Percentiles rank a stretch among this genome's conserved stretches.
Conservation (phyloP, 768 basidiomycete genomes). For the Omphalotus guepiniiformis region DNA sequence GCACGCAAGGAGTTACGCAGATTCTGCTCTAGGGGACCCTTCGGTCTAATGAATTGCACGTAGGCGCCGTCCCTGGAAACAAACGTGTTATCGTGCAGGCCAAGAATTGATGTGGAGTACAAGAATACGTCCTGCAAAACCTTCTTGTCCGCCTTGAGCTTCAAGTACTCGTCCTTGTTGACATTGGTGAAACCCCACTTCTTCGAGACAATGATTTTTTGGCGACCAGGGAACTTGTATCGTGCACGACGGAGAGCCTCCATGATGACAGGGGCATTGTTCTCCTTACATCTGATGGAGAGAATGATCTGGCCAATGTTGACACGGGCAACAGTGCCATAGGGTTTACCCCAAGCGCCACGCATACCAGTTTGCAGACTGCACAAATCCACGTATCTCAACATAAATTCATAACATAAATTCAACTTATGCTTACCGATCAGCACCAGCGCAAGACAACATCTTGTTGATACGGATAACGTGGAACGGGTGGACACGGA, state of each 20-base stretch:
- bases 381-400: neutral
- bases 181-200: slow-evolving; percentile 99
- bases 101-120: neutral
- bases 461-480: slow-evolving; percentile 99
- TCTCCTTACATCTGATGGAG: slow-evolving; percentile 86
- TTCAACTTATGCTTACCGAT: slow-evolving; percentile 65
- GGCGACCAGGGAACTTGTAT: slow-evolving; percentile 99
- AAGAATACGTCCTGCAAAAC: slow-evolving; percentile 70
- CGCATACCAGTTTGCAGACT: slow-evolving; percentile 97
- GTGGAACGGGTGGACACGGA: slow-evolving; percentile 98
- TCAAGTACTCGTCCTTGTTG: slow-evolving; percentile 81
- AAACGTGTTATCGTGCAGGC: slow-evolving; percentile 8
- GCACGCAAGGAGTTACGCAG: slow-evolving; percentile 79
- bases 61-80: slow-evolving; percentile 83
- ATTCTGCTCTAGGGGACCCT: slow-evolving; percentile 83
- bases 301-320: slow-evolving; percentile 95
- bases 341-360: slow-evolving; percentile 99
- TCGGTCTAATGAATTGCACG: slow-evolving; percentile 88
- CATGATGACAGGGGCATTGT: slow-evolving; percentile 82
- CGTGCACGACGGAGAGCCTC: slow-evolving; percentile 97
- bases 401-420: neutral
- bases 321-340: slow-evolving; percentile 93
- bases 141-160: slow-evolving; percentile 86
- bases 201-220: slow-evolving; percentile 95
- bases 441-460: slow-evolving; percentile 98